Base-by-base conservation (phyloP, 192 early-diverging fungal species). In the Coemansia asiatica region DNA sequence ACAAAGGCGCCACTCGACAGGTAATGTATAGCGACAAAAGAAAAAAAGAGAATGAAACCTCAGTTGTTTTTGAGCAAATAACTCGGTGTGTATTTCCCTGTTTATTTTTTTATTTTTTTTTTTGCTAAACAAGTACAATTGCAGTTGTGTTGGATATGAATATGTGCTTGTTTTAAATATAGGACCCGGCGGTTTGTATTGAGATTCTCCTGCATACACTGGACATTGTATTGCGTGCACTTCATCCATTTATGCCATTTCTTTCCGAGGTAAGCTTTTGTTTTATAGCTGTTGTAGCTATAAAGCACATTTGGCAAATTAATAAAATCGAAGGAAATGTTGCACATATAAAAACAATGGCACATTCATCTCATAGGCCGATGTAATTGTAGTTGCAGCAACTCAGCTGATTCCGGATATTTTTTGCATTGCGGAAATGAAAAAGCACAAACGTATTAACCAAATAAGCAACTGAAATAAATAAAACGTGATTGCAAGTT, bases 211-310 rank as follows among this genome's bases (percentile, higher is more conserved):
- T 83, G 21, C 66, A 65, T n/a, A 40, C 73, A 15, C 58, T 83
- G n/a, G 81, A 76, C 29, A 69, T 72, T 79, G 76, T 72, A 28
- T 70, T 98, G 55, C 86, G 91, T 25, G 80, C 94, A 25, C 79
- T 95, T 57, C 96, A 98, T 74, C 96, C 96, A 22, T 94, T 97
- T 71, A 98, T 98, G 96, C 96, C 96, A 16, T 98, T 95, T 70
- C 72, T 97, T 16, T 95, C 95, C 15, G 96, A 98, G 87, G 96
- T 78, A 68, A 74, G 68, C n/a, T 27, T 12, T 33, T 53, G 2
- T n/a, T 50, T 23, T 57, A 13, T 55, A 0, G 13, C 38, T 48
- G 16, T 6, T 58, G 56, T 7, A 22, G 19, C n/a, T 25, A 4
- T 35, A 29, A 28, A 56, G 54, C 54, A 18, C 48, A 49, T 4